Base-by-base conservation (phyloP, 768 basidiomycete species). In the Coprinopsis cinerea region DNA sequence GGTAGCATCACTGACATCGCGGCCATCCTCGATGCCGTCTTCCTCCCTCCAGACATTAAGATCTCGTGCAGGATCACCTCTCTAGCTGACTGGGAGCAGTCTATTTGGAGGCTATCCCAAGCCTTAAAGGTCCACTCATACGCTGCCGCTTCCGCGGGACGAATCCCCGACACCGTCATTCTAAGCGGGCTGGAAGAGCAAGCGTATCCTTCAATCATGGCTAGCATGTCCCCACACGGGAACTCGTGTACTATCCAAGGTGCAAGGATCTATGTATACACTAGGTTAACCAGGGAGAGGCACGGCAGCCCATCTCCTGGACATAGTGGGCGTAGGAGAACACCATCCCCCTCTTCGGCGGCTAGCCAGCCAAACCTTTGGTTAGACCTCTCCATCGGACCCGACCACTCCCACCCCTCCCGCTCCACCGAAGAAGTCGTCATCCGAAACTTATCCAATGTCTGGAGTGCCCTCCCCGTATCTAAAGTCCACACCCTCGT, bases 391-490 rank as follows among this genome's bases (percentile, higher is more conserved):
- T 27, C 59, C 13, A 70, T 69, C 52, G 61, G 62, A 30, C 55
- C 57, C 10, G 58, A 59, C 30, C 9, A 6, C 37, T 45, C 55
- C 23, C 58, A 59, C 20, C 39, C 47, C 40, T 41, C 44, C 30
- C 57, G 59, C 25, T 57, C 70, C 14, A 52, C 63, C 10, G 72
- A 73, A 52, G 65, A 67, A 20, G 55, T 59, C 36, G 48, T 71
- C 44, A 63, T 72, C 27, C 59, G 57, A 17, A 53, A 60, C 15
- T 59, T 72, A 22, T 45, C 51, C 9, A 55, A 59, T 7, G 54
- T 70, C 18, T 69, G 65, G 66, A 62, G 60, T 6, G 64, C 63
- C 11, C 58, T 73, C 20, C 54, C 71, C 20, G 52, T 70, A 28
- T 53, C 58, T 4, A 55, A 62, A 11, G 56, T 69, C 17, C 62